Percentiles rank a stretch among this genome's conserved stretches.
phyloP scores from a whole-genome alignment of 495 filamentous ascomycete genomes.

The Podospora appendiculata region DNA sequence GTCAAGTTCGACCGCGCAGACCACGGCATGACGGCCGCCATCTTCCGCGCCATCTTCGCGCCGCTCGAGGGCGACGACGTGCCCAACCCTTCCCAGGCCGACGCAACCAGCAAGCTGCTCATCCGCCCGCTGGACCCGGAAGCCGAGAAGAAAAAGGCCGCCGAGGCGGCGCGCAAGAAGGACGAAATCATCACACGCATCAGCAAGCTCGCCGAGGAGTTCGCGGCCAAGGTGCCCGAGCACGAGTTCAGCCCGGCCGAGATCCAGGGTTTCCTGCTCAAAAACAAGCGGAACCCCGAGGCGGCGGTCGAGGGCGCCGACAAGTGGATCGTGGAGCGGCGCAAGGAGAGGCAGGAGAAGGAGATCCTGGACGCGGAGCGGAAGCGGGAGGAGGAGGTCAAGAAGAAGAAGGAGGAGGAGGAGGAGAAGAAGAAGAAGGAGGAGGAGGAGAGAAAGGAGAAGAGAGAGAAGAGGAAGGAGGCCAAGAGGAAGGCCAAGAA shows the following conservation, averaged over 20 bases:
- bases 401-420: slow-evolving; percentile 25
- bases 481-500: slow-evolving; percentile 12
- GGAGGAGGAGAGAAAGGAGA: slow-evolving; percentile 18
- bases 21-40: slow-evolving; percentile 33
- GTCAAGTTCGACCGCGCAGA: slow-evolving; percentile 54
- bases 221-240: slow-evolving; percentile 54
- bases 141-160: slow-evolving; percentile 28
- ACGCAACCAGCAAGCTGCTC: background rate
- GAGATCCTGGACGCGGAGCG: slow-evolving; percentile 38
- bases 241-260: slow-evolving; percentile 66
- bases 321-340: slow-evolving; percentile 49
- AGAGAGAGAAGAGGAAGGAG: slow-evolving; percentile 13
- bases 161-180: slow-evolving; percentile 23
- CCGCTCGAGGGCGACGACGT: slow-evolving; percentile 35
- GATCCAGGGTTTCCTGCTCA: slow-evolving; percentile 68
- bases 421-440: slow-evolving; percentile 22
- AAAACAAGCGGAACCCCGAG: slow-evolving; percentile 57
- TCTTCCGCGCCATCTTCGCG: slow-evolving; percentile 42
- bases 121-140: slow-evolving; percentile 11
- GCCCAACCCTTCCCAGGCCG: slow-evolving; percentile 1
- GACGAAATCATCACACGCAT: slow-evolving; percentile 28
- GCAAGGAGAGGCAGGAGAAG: slow-evolving; percentile 53
- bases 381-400: slow-evolving; percentile 29
- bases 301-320: slow-evolving; percentile 47
- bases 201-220: slow-evolving; percentile 39